phyloP scores from a whole-genome alignment of 768 basidiomycete genomes.

The Boletus reticulatus region DNA sequence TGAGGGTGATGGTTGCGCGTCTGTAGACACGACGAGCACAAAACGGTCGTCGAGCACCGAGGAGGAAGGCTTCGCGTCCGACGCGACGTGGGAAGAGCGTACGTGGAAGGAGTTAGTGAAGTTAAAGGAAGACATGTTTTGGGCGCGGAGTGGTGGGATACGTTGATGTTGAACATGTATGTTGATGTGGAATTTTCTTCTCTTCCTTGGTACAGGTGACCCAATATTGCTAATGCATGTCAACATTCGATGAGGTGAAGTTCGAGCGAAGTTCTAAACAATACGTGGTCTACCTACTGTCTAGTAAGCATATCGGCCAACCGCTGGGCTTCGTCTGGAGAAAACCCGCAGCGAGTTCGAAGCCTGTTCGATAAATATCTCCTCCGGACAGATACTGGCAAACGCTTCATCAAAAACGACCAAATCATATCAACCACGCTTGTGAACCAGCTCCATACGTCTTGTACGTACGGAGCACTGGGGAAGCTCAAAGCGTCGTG shows the following conservation, averaged over 20 bases:
- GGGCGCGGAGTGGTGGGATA: constrained; percentile 69
- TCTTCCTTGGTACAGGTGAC: too few relatives aligned
- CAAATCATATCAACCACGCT: neutral
- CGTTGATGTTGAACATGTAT: constrained; percentile 4
- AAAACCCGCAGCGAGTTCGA: neutral
- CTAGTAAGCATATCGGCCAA: neutral
- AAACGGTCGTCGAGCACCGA: constrained; percentile 25
- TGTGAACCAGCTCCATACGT: constrained; percentile 1
- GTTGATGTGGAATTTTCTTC: too few relatives aligned
- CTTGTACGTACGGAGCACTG: neutral
- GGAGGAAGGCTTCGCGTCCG: constrained; percentile 52
- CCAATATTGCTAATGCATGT: too few relatives aligned
- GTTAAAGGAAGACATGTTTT: constrained; percentile 83
- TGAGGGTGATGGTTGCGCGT: constrained; percentile 9
- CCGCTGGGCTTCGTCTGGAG: neutral
- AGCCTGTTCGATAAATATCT: constrained; percentile 2
- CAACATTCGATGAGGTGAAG: too few relatives aligned
- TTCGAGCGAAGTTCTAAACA: too few relatives aligned
- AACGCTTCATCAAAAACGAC: neutral
- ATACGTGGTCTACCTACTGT: too few relatives aligned
- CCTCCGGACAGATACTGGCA: neutral
- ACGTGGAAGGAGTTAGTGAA: constrained; percentile 78
- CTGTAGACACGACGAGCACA: constrained; percentile 23
- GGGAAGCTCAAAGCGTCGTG: neutral
- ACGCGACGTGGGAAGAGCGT: constrained; percentile 80